Evolutionary conservation across 345 rosid species (phyloP), one percentile per base, ranked within the genome.

Genomic region (Passiflora organensis): DNA sequence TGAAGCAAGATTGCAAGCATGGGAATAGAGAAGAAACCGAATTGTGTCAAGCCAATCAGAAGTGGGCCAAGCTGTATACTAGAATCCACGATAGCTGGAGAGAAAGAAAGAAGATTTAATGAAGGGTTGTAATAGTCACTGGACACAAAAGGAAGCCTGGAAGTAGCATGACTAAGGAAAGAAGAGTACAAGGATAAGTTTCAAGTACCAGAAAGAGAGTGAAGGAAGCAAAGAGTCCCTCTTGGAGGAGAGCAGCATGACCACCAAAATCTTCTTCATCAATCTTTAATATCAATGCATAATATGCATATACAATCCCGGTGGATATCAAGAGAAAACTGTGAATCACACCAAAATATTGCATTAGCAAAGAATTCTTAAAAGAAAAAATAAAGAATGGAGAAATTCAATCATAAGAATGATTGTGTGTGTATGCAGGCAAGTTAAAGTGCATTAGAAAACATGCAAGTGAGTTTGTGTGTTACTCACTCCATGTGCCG

Each of bases 221-320:
- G 48, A 86, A 44, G 0, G 98, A 91, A 0, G 96, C 98, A 60
- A 84, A 86, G 51, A 93, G 83, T 15, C 99, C 97, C 72, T 93
- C 91, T 73, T 89, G 99, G 60, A 91, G 96, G 42, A 91, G 89
- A 18, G 87, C 78, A 63, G 83, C 87, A 42, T 93, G 99, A 49
- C 99, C 97, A 9, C 99, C 99, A 55, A 75, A 86, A 21, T 89
- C 95, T 73, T 89, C 97, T 77, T 93, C 99, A 34, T 86, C 97
- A 18, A 93, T 52, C 83, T 86, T 89, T 56, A 89, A 74, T 58
- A 89, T 70, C 86, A 89, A 64, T 4, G 84, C 84, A 49, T 93
- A 93, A 73, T 86, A 89, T 10, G 89, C 83, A 43, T 93, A 89
- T 43, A 93, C 51, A 1, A 93, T 80, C 55, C 80, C 94, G 1